Percentiles rank a stretch among this genome's conserved stretches.
Evolutionary conservation across 2,329 filamentous ascomycete genomes (phyloP).

Genomic region (Rugonectria rugulosa): DNA sequence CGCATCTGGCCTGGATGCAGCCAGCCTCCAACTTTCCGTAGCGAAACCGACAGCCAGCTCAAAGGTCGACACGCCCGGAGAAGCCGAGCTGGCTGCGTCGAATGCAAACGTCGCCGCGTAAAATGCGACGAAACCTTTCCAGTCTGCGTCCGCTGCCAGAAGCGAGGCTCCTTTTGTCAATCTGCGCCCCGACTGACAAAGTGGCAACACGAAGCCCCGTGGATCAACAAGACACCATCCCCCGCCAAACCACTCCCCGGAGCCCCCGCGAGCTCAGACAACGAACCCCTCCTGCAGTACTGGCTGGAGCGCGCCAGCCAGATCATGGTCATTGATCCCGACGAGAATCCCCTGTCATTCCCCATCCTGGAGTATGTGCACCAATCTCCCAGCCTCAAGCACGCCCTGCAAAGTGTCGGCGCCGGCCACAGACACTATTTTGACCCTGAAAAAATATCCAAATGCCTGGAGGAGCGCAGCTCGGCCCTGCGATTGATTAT

Average conservation of each 20-base stretch:
- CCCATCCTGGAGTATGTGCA: background rate
- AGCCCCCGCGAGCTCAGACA: too few relatives aligned
- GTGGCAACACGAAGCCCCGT: background rate
- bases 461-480: background rate
- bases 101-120: background rate
- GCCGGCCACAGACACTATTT: background rate
- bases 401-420: background rate
- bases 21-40: too few relatives aligned
- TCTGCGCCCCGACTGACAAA: background rate
- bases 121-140: conserved; percentile 1
- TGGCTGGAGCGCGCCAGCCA: background rate
- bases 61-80: too few relatives aligned
- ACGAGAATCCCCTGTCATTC: conserved; percentile 17
- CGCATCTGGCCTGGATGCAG: too few relatives aligned
- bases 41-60: too few relatives aligned
- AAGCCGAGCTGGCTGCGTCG: background rate
- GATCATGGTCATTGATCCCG: background rate
- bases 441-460: background rate
- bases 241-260: too few relatives aligned
- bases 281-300: background rate
- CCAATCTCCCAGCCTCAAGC: background rate
- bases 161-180: background rate
- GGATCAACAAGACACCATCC: background rate
- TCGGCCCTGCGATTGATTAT: background rate
- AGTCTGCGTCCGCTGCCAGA: background rate